phyloP scores from a whole-genome alignment of 148 eudicot species.

The Arbutus unedo region DNA sequence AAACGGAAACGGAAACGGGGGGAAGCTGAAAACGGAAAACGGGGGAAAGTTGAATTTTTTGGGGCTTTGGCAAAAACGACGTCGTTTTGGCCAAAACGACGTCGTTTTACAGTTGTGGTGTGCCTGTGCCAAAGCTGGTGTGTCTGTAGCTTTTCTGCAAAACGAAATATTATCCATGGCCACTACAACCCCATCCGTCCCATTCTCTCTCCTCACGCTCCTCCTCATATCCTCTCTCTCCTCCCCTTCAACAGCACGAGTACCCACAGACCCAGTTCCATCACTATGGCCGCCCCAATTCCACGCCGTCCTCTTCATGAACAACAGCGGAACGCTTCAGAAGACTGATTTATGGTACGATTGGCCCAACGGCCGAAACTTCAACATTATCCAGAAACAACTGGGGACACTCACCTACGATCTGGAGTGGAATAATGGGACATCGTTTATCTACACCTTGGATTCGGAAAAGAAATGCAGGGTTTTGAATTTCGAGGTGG shows the following conservation, averaged over 20 bases:
- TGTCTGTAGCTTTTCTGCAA: no score
- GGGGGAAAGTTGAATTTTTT: no score
- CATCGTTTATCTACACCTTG: conserved; percentile 13
- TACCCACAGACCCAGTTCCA: conserved; percentile 17
- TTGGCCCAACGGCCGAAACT: conserved; percentile 38
- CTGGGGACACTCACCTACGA: conserved; percentile 22
- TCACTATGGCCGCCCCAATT: conserved; percentile 29
- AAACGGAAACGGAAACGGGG: no score
- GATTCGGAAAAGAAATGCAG: conserved; percentile 15
- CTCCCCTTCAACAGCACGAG: background rate
- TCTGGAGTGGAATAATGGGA: conserved; percentile 29
- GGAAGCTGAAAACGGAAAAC: no score
- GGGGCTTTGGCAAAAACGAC: no score
- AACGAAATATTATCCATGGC: background rate
- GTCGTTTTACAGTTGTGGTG: no score
- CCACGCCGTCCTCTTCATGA: conserved; percentile 32
- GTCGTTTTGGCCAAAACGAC: no score
- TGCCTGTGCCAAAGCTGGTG: no score
- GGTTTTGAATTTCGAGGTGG: conserved; percentile 11
- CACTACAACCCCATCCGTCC: background rate
- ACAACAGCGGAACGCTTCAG: conserved; percentile 23
- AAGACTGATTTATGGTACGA: conserved; percentile 35
- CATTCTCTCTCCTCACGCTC: background rate
- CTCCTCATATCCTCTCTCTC: background rate
- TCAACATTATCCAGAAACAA: conserved; percentile 32